phyloP scores from a whole-genome alignment of 2,329 filamentous ascomycete genomes.

The Hypoxylon sp. region DNA sequence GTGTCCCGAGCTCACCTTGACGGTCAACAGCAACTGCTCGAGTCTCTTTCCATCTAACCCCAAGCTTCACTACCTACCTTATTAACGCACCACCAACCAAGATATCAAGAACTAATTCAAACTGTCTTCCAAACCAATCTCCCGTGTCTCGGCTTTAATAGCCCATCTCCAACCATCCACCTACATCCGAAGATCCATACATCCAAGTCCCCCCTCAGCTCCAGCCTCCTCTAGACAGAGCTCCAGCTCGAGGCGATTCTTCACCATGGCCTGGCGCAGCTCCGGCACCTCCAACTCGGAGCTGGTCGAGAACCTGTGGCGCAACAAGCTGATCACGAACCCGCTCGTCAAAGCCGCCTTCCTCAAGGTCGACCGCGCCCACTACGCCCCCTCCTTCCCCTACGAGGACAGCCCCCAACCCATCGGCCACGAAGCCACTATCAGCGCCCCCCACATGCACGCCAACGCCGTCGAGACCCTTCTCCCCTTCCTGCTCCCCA shows the following conservation, averaged over 20 bases:
- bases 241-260: neutral
- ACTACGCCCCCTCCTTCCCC: conserved; percentile 80
- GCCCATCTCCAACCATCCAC: conserved; percentile 11
- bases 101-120: conserved; percentile 9
- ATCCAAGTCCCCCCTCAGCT: neutral
- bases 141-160: conserved; percentile 17
- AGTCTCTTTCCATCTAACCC: neutral
- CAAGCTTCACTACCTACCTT: neutral
- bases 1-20: neutral
- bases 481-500: conserved; percentile 58
- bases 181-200: neutral
- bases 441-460: conserved; percentile 74
- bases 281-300: conserved; percentile 80
- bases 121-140: conserved; percentile 26
- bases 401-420: conserved; percentile 74
- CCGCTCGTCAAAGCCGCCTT: conserved; percentile 84
- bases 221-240: neutral
- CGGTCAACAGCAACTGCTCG: neutral
- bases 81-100: neutral
- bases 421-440: conserved; percentile 70
- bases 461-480: conserved; percentile 67
- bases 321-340: conserved; percentile 79
- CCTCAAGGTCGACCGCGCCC: conserved; percentile 84
- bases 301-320: conserved; percentile 83
- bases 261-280: conserved; percentile 90